A percentile compares a stretch with the other conserved stretches of the same genome.
Conservation (phyloP, 1,284 basidiomycete genomes). For the Austroboletus novae-zelandiae region DNA sequence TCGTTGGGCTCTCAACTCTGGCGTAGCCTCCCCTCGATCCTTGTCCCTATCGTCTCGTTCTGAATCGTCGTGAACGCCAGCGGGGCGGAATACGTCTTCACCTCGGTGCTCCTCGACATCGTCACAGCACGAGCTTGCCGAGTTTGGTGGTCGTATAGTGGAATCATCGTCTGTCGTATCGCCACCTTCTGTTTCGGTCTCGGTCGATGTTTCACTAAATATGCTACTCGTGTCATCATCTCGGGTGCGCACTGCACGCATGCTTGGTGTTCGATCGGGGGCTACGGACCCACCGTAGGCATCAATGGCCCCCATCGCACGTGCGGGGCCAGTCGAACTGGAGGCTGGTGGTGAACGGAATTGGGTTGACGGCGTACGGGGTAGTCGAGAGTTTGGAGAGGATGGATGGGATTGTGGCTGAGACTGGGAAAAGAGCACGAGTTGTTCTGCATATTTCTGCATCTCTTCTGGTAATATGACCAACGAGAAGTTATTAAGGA, state of each 20-base stretch:
- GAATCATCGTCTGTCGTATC: slow-evolving; percentile 74
- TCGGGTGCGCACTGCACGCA: slow-evolving; percentile 29
- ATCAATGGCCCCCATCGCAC: slow-evolving; percentile 55
- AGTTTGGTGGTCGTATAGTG: slow-evolving; percentile 57
- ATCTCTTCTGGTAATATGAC: slow-evolving; percentile 89
- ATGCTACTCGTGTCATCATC: slow-evolving; percentile 34
- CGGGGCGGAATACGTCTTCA: slow-evolving; percentile 28
- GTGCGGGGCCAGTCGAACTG: slow-evolving; percentile 37
- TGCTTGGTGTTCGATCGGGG: slow-evolving; percentile 29
- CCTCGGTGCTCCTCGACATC: slow-evolving; percentile 23
- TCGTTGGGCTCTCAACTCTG: slow-evolving; percentile 30
- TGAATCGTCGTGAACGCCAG: slow-evolving; percentile 9
- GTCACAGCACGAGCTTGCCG: slow-evolving; percentile 30
- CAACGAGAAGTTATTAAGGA: slow-evolving; percentile 93
- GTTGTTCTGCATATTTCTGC: slow-evolving; percentile 91
- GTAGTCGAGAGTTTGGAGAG: slow-evolving; percentile 23
- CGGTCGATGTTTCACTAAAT: slow-evolving; percentile 36
- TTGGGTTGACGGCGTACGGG: slow-evolving; percentile 23
- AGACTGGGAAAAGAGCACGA: slow-evolving; percentile 63
- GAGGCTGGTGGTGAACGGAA: slow-evolving; percentile 15
- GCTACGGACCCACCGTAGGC: slow-evolving; percentile 42
- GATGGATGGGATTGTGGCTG: slow-evolving; percentile 27
- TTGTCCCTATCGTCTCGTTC: slow-evolving; percentile 27
- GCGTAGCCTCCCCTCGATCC: slow-evolving; percentile 32
- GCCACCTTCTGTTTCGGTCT: slow-evolving; percentile 42